Evolutionary conservation across 1,284 basidiomycete genomes (phyloP), one percentile per base, ranked within the genome.

Genomic region (Malassezia yamatoensis): DNA sequence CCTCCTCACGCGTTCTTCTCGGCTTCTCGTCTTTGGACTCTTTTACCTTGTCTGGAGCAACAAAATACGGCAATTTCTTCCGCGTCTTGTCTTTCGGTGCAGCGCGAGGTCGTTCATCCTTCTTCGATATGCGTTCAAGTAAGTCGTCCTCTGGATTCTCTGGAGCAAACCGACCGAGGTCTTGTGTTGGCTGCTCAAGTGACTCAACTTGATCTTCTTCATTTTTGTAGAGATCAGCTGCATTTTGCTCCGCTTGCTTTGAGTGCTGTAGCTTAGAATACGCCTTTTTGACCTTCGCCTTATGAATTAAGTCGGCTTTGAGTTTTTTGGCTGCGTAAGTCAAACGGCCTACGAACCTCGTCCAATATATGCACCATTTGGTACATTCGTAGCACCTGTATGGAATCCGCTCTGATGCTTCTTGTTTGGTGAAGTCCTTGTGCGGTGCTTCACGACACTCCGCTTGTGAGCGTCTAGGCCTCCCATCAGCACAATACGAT

Each of bases 221-320:
- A 32, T 69, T 62, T 56, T 77, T 75, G 24, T 29, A 29, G 4
- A 3, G 24, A 4, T 29, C 24, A 29, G 24, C 3, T 4, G 24
- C 7, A 29, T 29, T 3, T 29, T 29, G 24, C 3, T 7, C 24
- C 24, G 24, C 24, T 29, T 29, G 24, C 7, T 29, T 29, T 29
- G 24, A 29, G 24, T 29, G 24, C 16, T 79, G 70, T 51, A 77
- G 73, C 65, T 78, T 79, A 51, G 76, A 78, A 62, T 77, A 80
- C 16, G 72, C 70, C 62, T 78, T 76, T 70, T 80, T 80, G 52
- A 79, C 72, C 64, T 79, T 79, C 35, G 79, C 79, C 46, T 78
- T 77, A 61, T 77, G 70, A 58, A 80, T 80, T 49, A 80, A 68
- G 34, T 77, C 76, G 16, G 77, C 76, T 62, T 80, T 80, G 67